These are phyloP conservation scores for Russula foetens DNA, from an alignment of 768 basidiomycete genomes.

Conservation along the genomic window DNA sequence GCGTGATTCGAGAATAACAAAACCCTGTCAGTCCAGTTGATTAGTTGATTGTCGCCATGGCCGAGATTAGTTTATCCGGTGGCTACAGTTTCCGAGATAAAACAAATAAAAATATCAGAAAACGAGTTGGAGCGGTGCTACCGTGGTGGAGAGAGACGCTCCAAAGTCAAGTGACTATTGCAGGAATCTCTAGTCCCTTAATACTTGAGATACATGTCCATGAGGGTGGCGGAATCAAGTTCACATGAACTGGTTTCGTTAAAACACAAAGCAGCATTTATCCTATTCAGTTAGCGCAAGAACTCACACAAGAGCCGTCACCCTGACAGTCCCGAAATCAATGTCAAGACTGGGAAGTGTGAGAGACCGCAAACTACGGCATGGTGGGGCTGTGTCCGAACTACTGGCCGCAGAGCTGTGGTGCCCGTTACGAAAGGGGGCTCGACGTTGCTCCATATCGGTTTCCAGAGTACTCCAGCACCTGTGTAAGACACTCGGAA, in stretches of 20 bases:
- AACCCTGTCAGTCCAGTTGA: not conserved
- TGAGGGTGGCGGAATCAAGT: not conserved
- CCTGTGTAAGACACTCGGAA: not conserved
- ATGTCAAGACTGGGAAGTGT: not conserved
- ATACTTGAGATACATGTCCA: slow-evolving; percentile 5
- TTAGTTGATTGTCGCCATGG: slow-evolving; percentile 1
- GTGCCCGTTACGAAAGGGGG: not conserved
- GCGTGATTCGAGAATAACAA: not conserved
- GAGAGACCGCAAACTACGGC: slow-evolving; percentile 1
- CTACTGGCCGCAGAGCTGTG: not conserved
- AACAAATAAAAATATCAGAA: slow-evolving; percentile 2
- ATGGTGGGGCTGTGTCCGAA: slow-evolving; percentile 2
- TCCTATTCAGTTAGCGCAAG: slow-evolving; percentile 9
- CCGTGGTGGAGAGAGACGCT: not conserved
- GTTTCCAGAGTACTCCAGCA: not conserved
- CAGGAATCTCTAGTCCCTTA: slow-evolving; percentile 9
- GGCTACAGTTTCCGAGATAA: not conserved
- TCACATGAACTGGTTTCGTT: slow-evolving; percentile 6
- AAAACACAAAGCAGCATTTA: slow-evolving; percentile 5
- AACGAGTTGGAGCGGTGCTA: slow-evolving; percentile 1
- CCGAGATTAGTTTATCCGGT: slow-evolving; percentile 5
- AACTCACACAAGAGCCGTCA: slow-evolving; percentile 1
- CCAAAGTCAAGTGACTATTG: slow-evolving; percentile 10
- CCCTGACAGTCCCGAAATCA: not conserved
- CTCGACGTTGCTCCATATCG: not conserved